A percentile compares a stretch with the other conserved stretches of the same genome.
phyloP scores from a whole-genome alignment of 306 rosid genomes.

The Spatholobus suberectus region DNA sequence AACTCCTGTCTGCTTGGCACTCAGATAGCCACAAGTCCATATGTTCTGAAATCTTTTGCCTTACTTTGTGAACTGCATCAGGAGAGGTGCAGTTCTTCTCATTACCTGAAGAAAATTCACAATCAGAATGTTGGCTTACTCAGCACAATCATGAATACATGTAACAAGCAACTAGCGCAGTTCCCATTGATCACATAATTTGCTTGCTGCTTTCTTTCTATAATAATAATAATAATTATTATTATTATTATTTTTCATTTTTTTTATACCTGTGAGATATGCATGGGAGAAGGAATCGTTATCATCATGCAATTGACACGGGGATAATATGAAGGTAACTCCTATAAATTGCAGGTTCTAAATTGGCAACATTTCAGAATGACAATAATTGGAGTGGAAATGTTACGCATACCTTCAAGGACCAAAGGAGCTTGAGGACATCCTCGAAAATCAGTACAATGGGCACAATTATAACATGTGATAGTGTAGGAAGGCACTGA shows the following conservation, averaged over 20 bases:
- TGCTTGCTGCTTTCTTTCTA: neutral
- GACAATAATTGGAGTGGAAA: neutral
- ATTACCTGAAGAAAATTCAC: slow-evolving; percentile 55
- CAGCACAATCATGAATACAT: neutral
- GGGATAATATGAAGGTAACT: neutral
- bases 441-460: slow-evolving; percentile 90
- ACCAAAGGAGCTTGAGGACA: slow-evolving; percentile 84
- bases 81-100: slow-evolving; percentile 79
- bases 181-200: neutral
- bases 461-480: slow-evolving; percentile 89
- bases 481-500: slow-evolving; percentile 89
- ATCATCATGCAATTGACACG: neutral
- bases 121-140: slow-evolving; percentile 24
- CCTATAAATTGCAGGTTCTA: neutral
- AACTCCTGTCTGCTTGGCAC: slow-evolving; percentile 55
- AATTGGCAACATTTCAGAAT: neutral
- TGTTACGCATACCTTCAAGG: slow-evolving; percentile 65
- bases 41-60: slow-evolving; percentile 78
- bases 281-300: neutral
- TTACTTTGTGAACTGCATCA: slow-evolving; percentile 81
- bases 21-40: slow-evolving; percentile 91
- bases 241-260: neutral
- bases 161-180: slow-evolving; percentile 10
- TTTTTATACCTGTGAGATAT: too few species aligned
- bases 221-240: neutral